Base-by-base conservation (phyloP, 768 basidiomycete species). In the Pleurotus giganteus region DNA sequence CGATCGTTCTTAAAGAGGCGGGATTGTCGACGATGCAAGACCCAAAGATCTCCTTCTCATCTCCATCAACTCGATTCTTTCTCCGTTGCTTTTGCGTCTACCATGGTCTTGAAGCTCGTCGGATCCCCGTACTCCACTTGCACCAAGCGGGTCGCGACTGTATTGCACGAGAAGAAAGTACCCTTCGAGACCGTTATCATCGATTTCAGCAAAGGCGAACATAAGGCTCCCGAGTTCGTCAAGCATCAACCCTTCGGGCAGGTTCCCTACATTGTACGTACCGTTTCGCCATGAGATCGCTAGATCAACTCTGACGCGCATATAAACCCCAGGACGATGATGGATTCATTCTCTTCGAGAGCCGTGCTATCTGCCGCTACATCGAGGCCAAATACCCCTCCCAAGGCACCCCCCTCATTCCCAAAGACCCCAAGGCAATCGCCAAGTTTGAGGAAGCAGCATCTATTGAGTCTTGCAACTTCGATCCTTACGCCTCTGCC, bases 181-280 rank as follows among this genome's bases (percentile, higher is more conserved):
- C 77, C 82, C 0, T 88, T 80, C 64, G 78, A 82, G 58, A 59
- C 85, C 49, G 56, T 78, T 39, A 5, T 42, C 3, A 52, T 88
- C 58, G 69, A 85, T 59, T 51, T 82, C 17, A 1, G 43, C 41
- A 75, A 75, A 58, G 65, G 63, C n/a, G 73, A 75, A 36, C 80
- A 85, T 34, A 85, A 83, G 65, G 2, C 63, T 0, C 62, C 77
- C 0, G 75, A 60, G 7, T 80, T 68, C 69, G n/a, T 76, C 13
- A 61, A 67, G 29, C 68, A 73, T 47, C 85, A 91, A 60, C 88
- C 89, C 0, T 88, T 86, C 60, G 83, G 83, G n/a, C 80, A 83
- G 59, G 72, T 86, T 26, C 44, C 44, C 9, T 45, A 45, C 23
- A 45, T 45, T 24, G 44, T 45, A 17, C 21, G 44, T 45, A 12